Evolutionary conservation across 2,329 filamentous ascomycete species (phyloP), one percentile per base, ranked within the genome.

Genomic region (Colletotrichum incanum): DNA sequence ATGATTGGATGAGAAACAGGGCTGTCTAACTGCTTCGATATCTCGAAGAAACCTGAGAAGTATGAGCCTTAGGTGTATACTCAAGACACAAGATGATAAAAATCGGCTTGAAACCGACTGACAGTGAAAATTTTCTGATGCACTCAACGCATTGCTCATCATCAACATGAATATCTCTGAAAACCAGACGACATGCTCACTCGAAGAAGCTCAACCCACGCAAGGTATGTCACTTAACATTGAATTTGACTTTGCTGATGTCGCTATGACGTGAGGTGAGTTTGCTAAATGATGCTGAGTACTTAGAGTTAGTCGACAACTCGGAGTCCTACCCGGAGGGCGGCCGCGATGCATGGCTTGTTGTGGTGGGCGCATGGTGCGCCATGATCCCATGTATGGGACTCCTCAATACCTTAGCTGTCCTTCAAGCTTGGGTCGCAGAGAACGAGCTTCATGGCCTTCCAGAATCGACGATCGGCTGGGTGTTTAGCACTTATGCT

Each of bases 401-500:
- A 0, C 85, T 93, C 59, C 87, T 93, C 82, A 92, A 92, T 78
- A 89, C 88, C 65, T 82, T 92, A 28, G 92, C 91, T 2, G 89
- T 91, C 0, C 90, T 93, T 79, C 89, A 94, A 78, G 86, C 90
- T 11, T 93, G 93, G 79, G 83, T 94, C 34, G 82, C 87, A 49
- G 86, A 84, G n/a, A 83, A 94, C 75, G 90, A 94, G 73, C 83
- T 95, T 14, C 81, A 82, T 8, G 81, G 85, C 14, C 88, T 92
- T 74, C 86, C 84, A 43, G 87, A 90, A 54, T 88, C 89, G 14
- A 86, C 84, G 7, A 88, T 92, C 43, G 92, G 91, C 1, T 95
- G 93, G 93, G 93, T 95, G 68, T 93, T 94, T 75, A 89, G 90
- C 74, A 83, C 93, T 61, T 94, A 93, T 76, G 86, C 90, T 28